phyloP scores from a whole-genome alignment of 768 basidiomycete genomes.

The Suillus cothurnatus region DNA sequence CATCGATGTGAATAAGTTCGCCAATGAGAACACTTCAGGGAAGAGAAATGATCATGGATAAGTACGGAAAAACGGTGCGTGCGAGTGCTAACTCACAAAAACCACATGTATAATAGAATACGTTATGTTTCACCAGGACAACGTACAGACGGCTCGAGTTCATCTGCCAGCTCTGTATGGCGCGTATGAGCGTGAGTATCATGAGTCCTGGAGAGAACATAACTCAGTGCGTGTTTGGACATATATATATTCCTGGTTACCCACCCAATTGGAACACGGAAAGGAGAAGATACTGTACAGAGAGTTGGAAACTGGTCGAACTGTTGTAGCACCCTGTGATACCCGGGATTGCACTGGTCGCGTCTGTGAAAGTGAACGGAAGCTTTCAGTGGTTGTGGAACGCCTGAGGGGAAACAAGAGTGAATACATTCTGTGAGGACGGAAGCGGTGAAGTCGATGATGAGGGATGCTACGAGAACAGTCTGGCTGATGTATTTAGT shows the following conservation, averaged over 20 bases:
- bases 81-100: neutral
- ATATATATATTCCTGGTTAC: neutral
- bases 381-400: neutral
- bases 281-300: neutral
- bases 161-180: neutral
- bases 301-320: neutral
- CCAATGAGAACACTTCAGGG: neutral
- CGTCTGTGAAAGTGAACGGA: neutral
- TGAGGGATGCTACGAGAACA: neutral
- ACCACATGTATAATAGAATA: neutral
- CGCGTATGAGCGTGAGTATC: neutral
- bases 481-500: neutral
- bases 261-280: neutral
- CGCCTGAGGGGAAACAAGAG: rapidly evolving
- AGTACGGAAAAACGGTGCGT: neutral
- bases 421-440: neutral
- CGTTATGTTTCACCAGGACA: neutral
- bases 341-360: neutral
- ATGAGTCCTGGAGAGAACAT: neutral
- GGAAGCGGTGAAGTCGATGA: neutral
- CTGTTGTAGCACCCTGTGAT: neutral
- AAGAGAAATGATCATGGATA: neutral
- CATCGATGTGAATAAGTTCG: neutral
- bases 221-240: neutral
- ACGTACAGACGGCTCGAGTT: neutral